Evolutionary conservation across 345 rosid species (phyloP), one percentile per base, ranked within the genome.

Genomic region (Salix caprea): DNA sequence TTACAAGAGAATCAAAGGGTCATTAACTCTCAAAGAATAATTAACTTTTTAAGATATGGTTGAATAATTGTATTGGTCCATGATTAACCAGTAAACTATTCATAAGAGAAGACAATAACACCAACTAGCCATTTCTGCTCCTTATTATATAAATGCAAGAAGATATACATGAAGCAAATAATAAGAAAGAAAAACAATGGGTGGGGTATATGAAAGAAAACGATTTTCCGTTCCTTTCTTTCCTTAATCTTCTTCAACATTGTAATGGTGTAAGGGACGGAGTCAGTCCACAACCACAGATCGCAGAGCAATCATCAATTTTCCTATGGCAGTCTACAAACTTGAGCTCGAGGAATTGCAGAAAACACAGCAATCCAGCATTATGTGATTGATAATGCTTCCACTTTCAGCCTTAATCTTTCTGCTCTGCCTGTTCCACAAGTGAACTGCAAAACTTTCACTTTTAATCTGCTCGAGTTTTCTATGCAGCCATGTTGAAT

Each of bases 341-440:
- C 58, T 80, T 23, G 74, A 70, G 6, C 32, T 65, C 11, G 92
- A 84, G 78, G 80, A 81, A 79, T 91, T 91, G 83, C 93, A 90
- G 80, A 89, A 90, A 69, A 95, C 79, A 75, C 97, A 95, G 52
- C 81, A 86, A 74, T 86, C 88, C 40, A 83, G 71, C 77, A 87
- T 78, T 18, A 96, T 70, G 26, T 71, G 86, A 75, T 86, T 81
- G 14, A 93, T 81, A 8, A 96, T 87, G 75, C 97, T 92, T 16
- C 92, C 93, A 72, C 86, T 81, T 85, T 93, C 88, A 72, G 89
- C 79, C 74, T 69, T 74, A 62, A 96, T 83, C 42, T 83, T 74
- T 77, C 84, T 85, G 77, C 97, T 96, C 74, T 93, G 96, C 82
- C 86, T 90, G 73, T 96, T 96, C 99, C 98, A 96, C 9, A 96